A percentile compares a stretch with the other conserved stretches of the same genome.
Conservation (phyloP, 257 asterid species). For the Mitragyna speciosa region DNA sequence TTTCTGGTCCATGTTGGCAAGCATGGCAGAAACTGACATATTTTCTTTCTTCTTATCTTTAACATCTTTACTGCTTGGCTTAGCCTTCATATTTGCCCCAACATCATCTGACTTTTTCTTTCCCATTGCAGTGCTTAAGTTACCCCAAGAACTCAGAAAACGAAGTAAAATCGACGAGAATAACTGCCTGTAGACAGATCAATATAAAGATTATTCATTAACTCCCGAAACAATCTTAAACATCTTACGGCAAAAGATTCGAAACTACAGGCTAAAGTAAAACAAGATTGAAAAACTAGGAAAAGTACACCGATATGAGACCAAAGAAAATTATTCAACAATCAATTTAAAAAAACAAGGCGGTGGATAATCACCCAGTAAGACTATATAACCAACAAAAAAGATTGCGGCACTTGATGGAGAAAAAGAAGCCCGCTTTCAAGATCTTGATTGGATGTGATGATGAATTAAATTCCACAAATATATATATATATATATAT, state of each 20-base stretch:
- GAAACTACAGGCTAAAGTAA: too few relatives aligned
- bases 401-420: too few relatives aligned
- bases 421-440: too few relatives aligned
- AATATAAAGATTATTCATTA: neutral
- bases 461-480: neutral
- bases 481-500: too few relatives aligned
- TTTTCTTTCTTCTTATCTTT: conserved; percentile 19
- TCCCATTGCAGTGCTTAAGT: conserved; percentile 11
- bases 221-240: neutral
- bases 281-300: too few relatives aligned
- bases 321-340: neutral
- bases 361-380: too few relatives aligned
- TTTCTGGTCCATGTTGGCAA: conserved; percentile 28
- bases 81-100: neutral
- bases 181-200: neutral
- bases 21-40: conserved; percentile 25
- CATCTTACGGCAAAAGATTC: neutral
- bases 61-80: neutral
- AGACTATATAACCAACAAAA: too few relatives aligned
- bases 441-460: neutral
- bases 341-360: neutral
- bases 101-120: conserved; percentile 13
- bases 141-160: neutral
- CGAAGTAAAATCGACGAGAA: neutral
- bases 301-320: too few relatives aligned